These are phyloP conservation scores for Galerina sulciceps DNA, from an alignment of 768 basidiomycete species.

Conservation along the genomic window DNA sequence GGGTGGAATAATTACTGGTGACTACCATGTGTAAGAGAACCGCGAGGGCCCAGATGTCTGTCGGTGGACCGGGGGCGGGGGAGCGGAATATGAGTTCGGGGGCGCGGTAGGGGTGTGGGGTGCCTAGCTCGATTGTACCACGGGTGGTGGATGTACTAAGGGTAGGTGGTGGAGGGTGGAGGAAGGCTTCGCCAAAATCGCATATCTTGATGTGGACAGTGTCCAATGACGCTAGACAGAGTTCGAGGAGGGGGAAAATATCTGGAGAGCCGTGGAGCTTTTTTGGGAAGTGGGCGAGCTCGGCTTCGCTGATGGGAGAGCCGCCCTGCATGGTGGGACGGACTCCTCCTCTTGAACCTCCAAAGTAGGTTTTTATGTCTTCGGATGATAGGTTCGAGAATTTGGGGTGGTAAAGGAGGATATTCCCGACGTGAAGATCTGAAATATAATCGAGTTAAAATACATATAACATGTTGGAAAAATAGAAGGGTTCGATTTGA, in stretches of 20 bases:
- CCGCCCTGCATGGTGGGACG: not conserved
- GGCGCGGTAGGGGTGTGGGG: no score
- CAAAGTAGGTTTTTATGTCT: not conserved
- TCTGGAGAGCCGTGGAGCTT: not conserved
- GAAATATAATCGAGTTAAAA: not conserved
- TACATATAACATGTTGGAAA: not conserved
- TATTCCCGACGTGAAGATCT: not conserved
- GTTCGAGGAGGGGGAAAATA: not conserved
- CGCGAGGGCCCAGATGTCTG: slow-evolving; percentile 15
- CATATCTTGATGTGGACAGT: not conserved
- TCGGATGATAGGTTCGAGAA: not conserved
- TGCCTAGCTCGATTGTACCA: no score
- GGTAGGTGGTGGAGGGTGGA: no score
- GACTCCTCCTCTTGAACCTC: not conserved
- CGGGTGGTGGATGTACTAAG: no score
- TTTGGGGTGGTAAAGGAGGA: no score
- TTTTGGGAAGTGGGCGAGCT: not conserved
- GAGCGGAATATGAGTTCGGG: no score
- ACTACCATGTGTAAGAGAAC: slow-evolving; percentile 16
- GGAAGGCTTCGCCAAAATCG: not conserved
- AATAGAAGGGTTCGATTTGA: no score
- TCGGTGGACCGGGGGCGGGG: no score
- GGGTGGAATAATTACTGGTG: not conserved
- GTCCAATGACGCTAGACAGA: not conserved
- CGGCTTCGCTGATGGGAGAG: not conserved